phyloP scores from a whole-genome alignment of 2,329 filamentous ascomycete genomes.

The Fusarium sp. region DNA sequence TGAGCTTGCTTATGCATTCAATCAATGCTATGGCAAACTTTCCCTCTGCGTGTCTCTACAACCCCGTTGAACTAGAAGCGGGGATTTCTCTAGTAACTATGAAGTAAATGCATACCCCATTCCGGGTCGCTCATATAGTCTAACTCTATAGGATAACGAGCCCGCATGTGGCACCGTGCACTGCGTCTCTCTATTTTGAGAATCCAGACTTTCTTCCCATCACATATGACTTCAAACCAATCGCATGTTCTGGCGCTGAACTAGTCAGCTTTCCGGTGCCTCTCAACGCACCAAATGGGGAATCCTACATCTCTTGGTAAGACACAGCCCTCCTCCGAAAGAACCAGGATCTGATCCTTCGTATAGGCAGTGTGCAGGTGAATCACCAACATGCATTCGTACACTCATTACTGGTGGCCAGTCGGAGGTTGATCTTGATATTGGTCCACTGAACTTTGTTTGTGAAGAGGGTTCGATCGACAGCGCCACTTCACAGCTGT shows the following conservation, averaged over 20 bases:
- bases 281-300: not conserved
- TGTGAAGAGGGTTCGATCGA: not conserved
- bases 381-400: not conserved
- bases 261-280: not conserved
- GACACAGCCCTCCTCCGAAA: not conserved
- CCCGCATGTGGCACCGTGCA: not conserved
- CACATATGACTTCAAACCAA: not conserved
- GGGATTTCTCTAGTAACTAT: not conserved
- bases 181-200: slow-evolving; percentile 1
- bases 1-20: not conserved
- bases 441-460: not conserved
- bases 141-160: not conserved
- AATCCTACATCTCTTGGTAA: not conserved
- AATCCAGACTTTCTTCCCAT: not conserved
- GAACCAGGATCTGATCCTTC: not conserved
- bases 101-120: not conserved
- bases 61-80: not conserved
- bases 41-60: not conserved
- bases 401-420: not conserved
- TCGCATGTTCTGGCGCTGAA: not conserved
- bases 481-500: not conserved
- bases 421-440: not conserved
- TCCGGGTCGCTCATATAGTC: not conserved
- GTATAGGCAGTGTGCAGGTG: not conserved
- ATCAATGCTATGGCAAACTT: not conserved